A percentile compares a stretch with the other conserved stretches of the same genome.
Evolutionary conservation across 345 rosid species (phyloP).

Genomic region (Aquilaria malaccensis): DNA sequence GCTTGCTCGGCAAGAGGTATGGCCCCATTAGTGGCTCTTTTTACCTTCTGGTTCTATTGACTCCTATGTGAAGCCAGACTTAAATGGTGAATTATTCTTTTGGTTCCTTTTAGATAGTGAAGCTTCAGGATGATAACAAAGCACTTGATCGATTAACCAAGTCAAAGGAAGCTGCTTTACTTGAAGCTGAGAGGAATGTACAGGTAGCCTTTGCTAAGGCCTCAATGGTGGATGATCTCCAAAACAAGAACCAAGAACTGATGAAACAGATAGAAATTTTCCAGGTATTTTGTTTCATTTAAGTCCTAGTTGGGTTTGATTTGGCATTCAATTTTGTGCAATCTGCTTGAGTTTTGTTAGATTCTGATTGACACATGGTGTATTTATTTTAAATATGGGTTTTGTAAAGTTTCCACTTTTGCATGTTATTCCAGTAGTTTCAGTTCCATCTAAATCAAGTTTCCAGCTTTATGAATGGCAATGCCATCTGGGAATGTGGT

Average conservation of each 20-base stretch:
- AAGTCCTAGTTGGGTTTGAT: no score
- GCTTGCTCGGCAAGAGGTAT: slow-evolving; percentile 66
- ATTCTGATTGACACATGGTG: neutral
- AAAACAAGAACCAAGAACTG: slow-evolving; percentile 84
- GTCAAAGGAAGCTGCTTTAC: slow-evolving; percentile 86
- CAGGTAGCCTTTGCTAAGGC: slow-evolving; percentile 80
- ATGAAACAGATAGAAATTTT: slow-evolving; percentile 88
- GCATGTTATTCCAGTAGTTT: slow-evolving; percentile 12
- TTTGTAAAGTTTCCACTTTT: slow-evolving; percentile 8
- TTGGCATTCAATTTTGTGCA: neutral
- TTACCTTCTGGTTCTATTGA: neutral
- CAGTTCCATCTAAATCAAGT: neutral
- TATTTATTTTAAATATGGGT: slow-evolving; percentile 20
- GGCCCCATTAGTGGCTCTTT: neutral
- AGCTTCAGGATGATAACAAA: slow-evolving; percentile 85
- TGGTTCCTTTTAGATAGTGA: slow-evolving; percentile 41
- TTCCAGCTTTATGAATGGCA: slow-evolving; percentile 43
- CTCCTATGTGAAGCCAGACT: no score
- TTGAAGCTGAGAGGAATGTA: slow-evolving; percentile 84
- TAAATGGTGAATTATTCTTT: slow-evolving; percentile 6
- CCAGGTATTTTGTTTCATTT: slow-evolving; percentile 36
- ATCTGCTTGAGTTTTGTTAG: slow-evolving; percentile 15
- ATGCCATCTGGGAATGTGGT: slow-evolving; percentile 72
- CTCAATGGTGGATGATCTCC: slow-evolving; percentile 92
- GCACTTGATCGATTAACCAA: slow-evolving; percentile 85